Conservation (phyloP, 1,284 basidiomycete species). For the Trichosporon asahii region DNA sequence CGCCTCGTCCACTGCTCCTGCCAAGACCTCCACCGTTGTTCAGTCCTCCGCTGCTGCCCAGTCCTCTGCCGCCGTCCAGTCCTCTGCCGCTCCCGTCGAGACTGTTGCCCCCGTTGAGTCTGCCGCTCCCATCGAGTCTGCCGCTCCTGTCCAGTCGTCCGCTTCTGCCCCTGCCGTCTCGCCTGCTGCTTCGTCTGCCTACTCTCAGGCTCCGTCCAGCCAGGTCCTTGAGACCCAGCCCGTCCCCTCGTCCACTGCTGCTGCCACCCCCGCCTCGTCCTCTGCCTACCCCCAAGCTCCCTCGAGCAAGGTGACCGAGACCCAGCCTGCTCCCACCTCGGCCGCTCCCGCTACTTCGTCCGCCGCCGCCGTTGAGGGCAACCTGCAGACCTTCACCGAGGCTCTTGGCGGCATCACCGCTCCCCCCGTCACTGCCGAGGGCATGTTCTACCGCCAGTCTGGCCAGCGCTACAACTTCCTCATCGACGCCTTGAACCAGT, state of each 20-base stretch:
- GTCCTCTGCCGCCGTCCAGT: constrained; percentile 6
- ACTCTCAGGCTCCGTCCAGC: neutral
- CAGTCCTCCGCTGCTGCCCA: constrained; percentile 5
- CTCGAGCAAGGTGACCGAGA: constrained; percentile 7
- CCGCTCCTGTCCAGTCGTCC: neutral
- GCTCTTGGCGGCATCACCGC: constrained; percentile 32
- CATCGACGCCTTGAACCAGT: constrained; percentile 28
- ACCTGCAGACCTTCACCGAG: constrained; percentile 33
- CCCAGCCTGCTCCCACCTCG: constrained; percentile 7
- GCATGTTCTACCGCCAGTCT: constrained; percentile 13
- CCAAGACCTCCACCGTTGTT: constrained; percentile 8
- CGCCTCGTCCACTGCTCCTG: constrained; percentile 2
- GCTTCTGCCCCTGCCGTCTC: neutral
- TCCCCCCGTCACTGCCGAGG: constrained; percentile 25
- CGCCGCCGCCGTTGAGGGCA: constrained; percentile 17
- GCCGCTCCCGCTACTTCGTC: constrained; percentile 4
- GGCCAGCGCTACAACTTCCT: constrained; percentile 29
- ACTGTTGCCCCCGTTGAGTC: neutral
- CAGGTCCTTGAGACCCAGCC: neutral
- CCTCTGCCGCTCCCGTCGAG: neutral
- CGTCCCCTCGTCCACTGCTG: neutral
- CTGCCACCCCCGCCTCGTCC: neutral
- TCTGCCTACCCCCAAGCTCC: constrained; percentile 1
- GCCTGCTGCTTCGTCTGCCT: neutral
- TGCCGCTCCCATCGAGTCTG: neutral